Conservation (phyloP, 768 basidiomycete genomes). For the Auricularia heimuer region DNA sequence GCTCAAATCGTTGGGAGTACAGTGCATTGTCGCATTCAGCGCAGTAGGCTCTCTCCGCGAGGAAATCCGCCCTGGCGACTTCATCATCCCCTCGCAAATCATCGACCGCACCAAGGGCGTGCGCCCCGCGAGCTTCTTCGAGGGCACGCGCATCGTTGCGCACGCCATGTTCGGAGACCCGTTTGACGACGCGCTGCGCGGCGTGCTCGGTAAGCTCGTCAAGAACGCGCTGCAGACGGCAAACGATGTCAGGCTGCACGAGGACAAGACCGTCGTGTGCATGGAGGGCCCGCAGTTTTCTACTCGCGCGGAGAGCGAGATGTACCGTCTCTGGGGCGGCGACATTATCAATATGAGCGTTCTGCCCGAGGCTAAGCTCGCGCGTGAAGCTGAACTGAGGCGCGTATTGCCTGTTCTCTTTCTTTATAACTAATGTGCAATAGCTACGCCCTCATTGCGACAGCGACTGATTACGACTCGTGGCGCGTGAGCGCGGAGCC, state of each 20-base stretch:
- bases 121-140: conserved; percentile 82
- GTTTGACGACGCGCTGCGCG: conserved; percentile 54
- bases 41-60: conserved; percentile 93
- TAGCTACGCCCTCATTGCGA: conserved; percentile 88
- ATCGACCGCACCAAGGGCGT: conserved; percentile 96
- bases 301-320: conserved; percentile 89
- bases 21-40: conserved; percentile 85
- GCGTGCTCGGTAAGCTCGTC: conserved; percentile 60
- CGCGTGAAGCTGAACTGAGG: conserved; percentile 91
- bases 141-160: conserved; percentile 70
- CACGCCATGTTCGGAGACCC: conserved; percentile 94
- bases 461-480: conserved; percentile 90
- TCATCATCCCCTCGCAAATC: conserved; percentile 81
- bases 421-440: background rate
- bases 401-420: conserved; percentile 24
- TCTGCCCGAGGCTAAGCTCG: conserved; percentile 93
- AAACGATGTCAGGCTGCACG: conserved; percentile 62
- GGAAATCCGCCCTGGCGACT: conserved; percentile 84
- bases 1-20: conserved; percentile 83
- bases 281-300: conserved; percentile 99
- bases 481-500: conserved; percentile 75
- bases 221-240: conserved; percentile 49
- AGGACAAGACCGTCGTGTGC: conserved; percentile 78
- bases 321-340: conserved; percentile 90
- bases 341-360: conserved; percentile 98